phyloP scores from a whole-genome alignment of 2,329 filamentous ascomycete species.

The Aspergillus fumigatus region DNA sequence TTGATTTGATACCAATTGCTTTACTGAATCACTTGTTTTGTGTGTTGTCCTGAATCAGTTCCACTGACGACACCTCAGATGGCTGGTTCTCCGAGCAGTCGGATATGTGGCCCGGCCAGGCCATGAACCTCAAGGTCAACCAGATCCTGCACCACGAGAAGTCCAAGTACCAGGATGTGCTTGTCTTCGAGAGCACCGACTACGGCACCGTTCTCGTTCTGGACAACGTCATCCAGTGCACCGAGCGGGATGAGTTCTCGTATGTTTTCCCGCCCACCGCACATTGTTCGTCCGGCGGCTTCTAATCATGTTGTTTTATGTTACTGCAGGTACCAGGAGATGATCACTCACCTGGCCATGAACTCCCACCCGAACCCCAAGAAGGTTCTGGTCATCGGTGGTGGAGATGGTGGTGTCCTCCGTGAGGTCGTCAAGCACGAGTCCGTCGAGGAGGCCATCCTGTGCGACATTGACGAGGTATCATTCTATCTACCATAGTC shows the following conservation, averaged over 20 bases:
- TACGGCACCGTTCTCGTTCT: slow-evolving; percentile 94
- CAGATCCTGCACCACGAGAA: slow-evolving; percentile 99
- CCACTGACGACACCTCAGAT: slow-evolving; percentile 57
- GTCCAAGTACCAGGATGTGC: slow-evolving; percentile 97
- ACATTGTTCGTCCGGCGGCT: neutral
- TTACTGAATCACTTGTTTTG: neutral
- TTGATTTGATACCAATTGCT: neutral
- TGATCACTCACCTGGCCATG: slow-evolving; percentile 98
- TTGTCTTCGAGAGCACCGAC: slow-evolving; percentile 97
- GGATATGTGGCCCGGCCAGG: slow-evolving; percentile 98
- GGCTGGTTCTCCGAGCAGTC: slow-evolving; percentile 99
- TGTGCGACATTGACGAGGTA: slow-evolving; percentile 98
- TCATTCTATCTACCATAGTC: slow-evolving; percentile 1
- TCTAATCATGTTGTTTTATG: neutral
- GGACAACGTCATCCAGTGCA: slow-evolving; percentile 98
- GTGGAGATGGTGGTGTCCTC: slow-evolving; percentile 94
- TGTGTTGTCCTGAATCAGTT: neutral
- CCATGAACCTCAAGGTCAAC: slow-evolving; percentile 97
- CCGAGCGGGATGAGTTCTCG: slow-evolving; percentile 97
- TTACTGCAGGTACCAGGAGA: slow-evolving; percentile 77
- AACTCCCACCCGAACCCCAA: slow-evolving; percentile 98
- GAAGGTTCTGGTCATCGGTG: slow-evolving; percentile 96
- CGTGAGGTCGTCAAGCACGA: slow-evolving; percentile 99
- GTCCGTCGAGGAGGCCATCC: slow-evolving; percentile 87
- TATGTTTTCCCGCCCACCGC: slow-evolving; percentile 35